Base-by-base conservation (phyloP, 805 yeast genomes). In the Wickerhamomyces chambardii region DNA sequence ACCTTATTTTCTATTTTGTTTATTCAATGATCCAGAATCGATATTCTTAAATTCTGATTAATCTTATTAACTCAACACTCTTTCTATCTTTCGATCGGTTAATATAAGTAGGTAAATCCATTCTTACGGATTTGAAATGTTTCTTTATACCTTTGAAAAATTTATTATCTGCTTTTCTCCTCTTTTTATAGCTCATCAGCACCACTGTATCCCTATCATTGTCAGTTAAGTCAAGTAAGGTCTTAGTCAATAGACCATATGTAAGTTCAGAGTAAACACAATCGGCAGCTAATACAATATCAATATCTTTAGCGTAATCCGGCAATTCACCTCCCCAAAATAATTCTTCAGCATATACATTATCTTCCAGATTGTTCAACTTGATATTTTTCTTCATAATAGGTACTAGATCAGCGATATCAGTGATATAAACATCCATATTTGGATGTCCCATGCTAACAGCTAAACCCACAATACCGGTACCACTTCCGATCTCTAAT, bases 401-500 rank as follows among this genome's bases (percentile, higher is more conserved):
- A 0, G 68, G 66, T 16, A 74, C 51, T 55, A 74, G 48, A 21
- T 58, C 60, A 11, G 51, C 62, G 31, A 72, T 70, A 48, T 74
- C 80, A 0, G 79, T 72, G 38, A 73, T 58, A 37, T 50, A 61
- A 1, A 73, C 59, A 31, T 64, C 45, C 34, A 58, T 43, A 33
- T 58, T 62, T 8, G 39, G 34, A 28, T 38, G 42, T 34, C 41
- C 42, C 32, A 50, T 36, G 5, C 60, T 64, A 10, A 59, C 39
- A 12, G 61, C 55, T 14, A 62, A 37, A 2, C 79, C 80, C 6
- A 68, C 73, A 3, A 75, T 53, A 0, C 81, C 81, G 0, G 81
- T 74, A 4, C 81, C 81, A 38, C 73, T 63, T 0, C 81, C 81
- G 15, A 74, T 51, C 42, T 74, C 81, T 11, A 74, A 46, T 5